A percentile compares a stretch with the other conserved stretches of the same genome.
phyloP scores from a whole-genome alignment of 78 protist genomes.

The Diacronema lutheri region DNA sequence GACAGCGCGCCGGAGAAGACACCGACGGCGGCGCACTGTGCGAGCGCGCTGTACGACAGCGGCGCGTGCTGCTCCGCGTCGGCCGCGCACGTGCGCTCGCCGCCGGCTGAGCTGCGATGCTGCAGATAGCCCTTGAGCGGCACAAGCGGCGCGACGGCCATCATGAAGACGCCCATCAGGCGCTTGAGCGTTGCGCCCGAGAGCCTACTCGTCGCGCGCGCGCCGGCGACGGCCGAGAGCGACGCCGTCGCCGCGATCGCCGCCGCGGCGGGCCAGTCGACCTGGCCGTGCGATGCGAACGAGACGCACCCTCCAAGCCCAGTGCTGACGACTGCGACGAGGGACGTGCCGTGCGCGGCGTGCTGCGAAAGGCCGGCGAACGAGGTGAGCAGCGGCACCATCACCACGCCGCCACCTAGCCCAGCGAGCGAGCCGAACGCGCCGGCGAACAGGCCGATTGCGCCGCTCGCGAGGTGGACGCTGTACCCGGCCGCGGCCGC shows the following conservation, averaged over 20 bases:
- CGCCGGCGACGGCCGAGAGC: slow-evolving; percentile 16
- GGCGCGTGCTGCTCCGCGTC: background rate
- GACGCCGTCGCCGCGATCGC: slow-evolving; percentile 19
- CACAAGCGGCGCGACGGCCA: slow-evolving; percentile 35
- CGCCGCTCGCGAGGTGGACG: no score
- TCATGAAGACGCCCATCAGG: background rate
- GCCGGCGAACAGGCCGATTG: slow-evolving; percentile 3
- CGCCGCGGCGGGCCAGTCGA: background rate
- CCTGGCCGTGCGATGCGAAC: slow-evolving; percentile 2
- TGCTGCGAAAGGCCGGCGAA: slow-evolving; percentile 7
- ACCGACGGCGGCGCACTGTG: background rate
- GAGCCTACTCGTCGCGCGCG: background rate
- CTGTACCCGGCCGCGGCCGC: no score
- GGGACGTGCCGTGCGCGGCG: slow-evolving; percentile 25
- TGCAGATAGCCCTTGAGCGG: background rate
- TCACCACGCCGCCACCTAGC: slow-evolving; percentile 30
- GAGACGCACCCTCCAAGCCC: background rate
- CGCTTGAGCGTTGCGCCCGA: background rate
- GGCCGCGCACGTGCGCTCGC: background rate
- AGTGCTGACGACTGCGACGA: slow-evolving; percentile 2
- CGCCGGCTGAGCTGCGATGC: background rate
- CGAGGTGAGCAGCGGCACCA: slow-evolving; percentile 25
- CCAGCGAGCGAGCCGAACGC: slow-evolving; percentile 17
- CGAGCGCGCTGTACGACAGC: background rate
- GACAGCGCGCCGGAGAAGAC: background rate